Evolutionary conservation across 345 rosid species (phyloP), one percentile per base, ranked within the genome.

Genomic region (Eucalyptus marginata): DNA sequence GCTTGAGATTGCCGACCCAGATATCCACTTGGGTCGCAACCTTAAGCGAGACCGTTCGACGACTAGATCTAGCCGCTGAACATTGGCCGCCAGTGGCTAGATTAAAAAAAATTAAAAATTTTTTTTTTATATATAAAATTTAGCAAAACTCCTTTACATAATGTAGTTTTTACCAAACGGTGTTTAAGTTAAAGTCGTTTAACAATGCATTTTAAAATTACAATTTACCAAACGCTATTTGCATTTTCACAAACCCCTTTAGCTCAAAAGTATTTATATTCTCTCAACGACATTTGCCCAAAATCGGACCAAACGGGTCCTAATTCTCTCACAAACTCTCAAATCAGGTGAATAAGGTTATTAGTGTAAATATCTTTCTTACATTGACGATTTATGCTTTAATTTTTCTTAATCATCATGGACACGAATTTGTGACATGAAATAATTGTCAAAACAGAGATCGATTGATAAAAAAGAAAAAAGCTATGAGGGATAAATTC

Each of bases 21-120:
- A 43, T 7, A 6, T 1, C 7, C 3, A 0, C 52, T 11, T 10
- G 12, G 49, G 49, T 47, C 4, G 2, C 4, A 0, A 49, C 15
- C 50, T 49, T 2, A 13, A 5, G 50, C 2, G 4, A 13, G 50
- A 15, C 5, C 13, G 5, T 13, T 2, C 5, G 2, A 5, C 15
- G 13, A 5, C 50, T 2, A 49, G 5, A 49, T 49, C 50, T 49
- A 2, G 5, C 14, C 5, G 14, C 1, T 0, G 14, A 13, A 49
- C 50, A 12, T 49, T 49, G 50, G 50, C 14, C 14, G 1, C 6
- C 1, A 3, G 13, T 49, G 17, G 51, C 51, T 49, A 49, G 17
- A 49, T 49, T 49, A 50, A 14, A 49, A 49, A 49, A 49, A 46
- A 46, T 40, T 40, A 46, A 46, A 49, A 49, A 12, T 1, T 49